phyloP scores from a whole-genome alignment of 2,329 filamentous ascomycete species.

The Sporothrix dimorphospora region DNA sequence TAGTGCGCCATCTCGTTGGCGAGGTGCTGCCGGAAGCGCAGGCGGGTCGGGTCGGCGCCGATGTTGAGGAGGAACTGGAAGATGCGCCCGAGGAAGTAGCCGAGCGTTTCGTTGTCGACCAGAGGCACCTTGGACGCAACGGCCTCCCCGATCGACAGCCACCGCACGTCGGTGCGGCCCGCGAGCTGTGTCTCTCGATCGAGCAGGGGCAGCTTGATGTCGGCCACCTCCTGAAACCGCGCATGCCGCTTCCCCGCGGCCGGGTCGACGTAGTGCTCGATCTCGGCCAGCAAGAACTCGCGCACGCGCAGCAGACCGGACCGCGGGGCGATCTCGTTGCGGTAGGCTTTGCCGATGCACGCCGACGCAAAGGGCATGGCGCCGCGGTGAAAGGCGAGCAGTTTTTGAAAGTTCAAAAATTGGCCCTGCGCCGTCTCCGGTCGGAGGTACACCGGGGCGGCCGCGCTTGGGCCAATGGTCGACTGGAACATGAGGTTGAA shows the following conservation, averaged over 20 bases:
- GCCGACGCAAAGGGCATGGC: slow-evolving; percentile 96
- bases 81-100: slow-evolving; percentile 95
- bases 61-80: slow-evolving; percentile 87
- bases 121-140: slow-evolving; percentile 77
- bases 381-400: slow-evolving; percentile 93
- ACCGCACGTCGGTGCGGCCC: slow-evolving; percentile 76
- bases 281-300: slow-evolving; percentile 98
- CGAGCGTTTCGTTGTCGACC: slow-evolving; percentile 96
- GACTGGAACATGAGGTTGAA: slow-evolving; percentile 99
- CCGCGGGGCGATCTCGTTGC: slow-evolving; percentile 95
- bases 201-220: slow-evolving; percentile 81
- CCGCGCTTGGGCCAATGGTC: slow-evolving; percentile 84
- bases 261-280: slow-evolving; percentile 97
- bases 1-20: slow-evolving; percentile 79
- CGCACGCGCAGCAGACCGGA: slow-evolving; percentile 89
- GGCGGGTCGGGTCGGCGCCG: slow-evolving; percentile 82
- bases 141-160: slow-evolving; percentile 80
- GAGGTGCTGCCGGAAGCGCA: slow-evolving; percentile 98
- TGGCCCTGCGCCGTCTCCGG: slow-evolving; percentile 98
- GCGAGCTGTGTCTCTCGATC: slow-evolving; percentile 83
- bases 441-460: slow-evolving; percentile 80
- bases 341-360: slow-evolving; percentile 95
- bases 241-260: slow-evolving; percentile 91
- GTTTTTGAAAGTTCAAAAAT: slow-evolving; percentile 91
- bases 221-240: slow-evolving; percentile 81